A percentile compares a stretch with the other conserved stretches of the same genome.
Conservation (phyloP, 2,329 filamentous ascomycete species). For the Tolypocladium sp. region DNA sequence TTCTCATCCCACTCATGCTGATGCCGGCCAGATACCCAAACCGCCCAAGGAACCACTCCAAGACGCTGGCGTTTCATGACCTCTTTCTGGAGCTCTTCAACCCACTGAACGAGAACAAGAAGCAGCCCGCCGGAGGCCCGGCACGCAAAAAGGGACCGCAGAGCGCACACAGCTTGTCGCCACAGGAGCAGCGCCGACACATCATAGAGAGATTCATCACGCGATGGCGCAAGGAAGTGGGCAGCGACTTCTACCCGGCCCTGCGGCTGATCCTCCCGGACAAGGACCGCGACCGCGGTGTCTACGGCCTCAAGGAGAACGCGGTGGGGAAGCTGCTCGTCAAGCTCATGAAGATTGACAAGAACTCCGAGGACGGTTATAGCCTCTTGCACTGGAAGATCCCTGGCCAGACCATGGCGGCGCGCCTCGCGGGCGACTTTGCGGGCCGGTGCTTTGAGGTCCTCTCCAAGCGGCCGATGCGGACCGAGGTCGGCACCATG, state of each 20-base stretch:
- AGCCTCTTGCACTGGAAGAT: slow-evolving; percentile 88
- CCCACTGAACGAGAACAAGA: slow-evolving; percentile 68
- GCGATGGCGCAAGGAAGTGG: slow-evolving; percentile 80
- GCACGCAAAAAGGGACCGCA: slow-evolving; percentile 50
- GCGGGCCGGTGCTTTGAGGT: slow-evolving; percentile 82
- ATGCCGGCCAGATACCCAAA: slow-evolving; percentile 60
- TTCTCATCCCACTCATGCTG: background rate
- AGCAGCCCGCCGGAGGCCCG: slow-evolving; percentile 54
- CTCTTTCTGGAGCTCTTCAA: slow-evolving; percentile 75
- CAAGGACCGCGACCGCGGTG: slow-evolving; percentile 82
- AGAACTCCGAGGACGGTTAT: slow-evolving; percentile 79
- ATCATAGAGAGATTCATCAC: slow-evolving; percentile 83
- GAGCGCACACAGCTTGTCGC: slow-evolving; percentile 49
- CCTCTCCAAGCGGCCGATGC: slow-evolving; percentile 73
- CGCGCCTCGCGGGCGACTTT: slow-evolving; percentile 78
- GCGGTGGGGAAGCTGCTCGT: slow-evolving; percentile 85
- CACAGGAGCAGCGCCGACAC: slow-evolving; percentile 68
- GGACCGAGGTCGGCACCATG: slow-evolving; percentile 65
- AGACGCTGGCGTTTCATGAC: slow-evolving; percentile 74
- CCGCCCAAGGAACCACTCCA: slow-evolving; percentile 69
- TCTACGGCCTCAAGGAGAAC: slow-evolving; percentile 92
- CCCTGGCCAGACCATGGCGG: slow-evolving; percentile 57
- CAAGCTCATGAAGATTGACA: slow-evolving; percentile 85
- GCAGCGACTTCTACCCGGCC: slow-evolving; percentile 86
- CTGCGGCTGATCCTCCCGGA: slow-evolving; percentile 86